phyloP scores from a whole-genome alignment of 1,284 basidiomycete genomes.

The Bjerkandera adusta region DNA sequence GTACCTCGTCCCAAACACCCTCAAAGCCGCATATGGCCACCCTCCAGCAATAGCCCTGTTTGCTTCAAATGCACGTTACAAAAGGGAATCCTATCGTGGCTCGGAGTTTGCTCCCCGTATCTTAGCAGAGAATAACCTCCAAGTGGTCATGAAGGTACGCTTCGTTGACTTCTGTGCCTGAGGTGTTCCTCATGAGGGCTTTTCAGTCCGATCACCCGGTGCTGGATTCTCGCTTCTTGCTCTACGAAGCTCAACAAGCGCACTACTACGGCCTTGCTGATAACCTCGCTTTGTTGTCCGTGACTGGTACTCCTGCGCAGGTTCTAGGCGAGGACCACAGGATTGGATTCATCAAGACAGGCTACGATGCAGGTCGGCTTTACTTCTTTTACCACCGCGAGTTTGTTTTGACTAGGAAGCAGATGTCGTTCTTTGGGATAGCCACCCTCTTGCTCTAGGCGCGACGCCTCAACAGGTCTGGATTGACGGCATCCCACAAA shows the following conservation, averaged over 20 bases:
- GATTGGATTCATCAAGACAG: slow-evolving; percentile 70
- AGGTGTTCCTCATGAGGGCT: background rate
- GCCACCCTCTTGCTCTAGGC: slow-evolving; percentile 75
- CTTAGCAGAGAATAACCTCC: slow-evolving; percentile 70
- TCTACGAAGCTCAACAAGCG: slow-evolving; percentile 87
- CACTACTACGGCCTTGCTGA: slow-evolving; percentile 70
- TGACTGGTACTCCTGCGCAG: slow-evolving; percentile 78
- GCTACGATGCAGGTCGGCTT: slow-evolving; percentile 45
- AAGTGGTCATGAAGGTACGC: slow-evolving; percentile 75
- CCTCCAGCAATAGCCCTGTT: slow-evolving; percentile 81
- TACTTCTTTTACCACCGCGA: background rate
- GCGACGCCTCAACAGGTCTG: slow-evolving; percentile 70
- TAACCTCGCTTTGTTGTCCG: slow-evolving; percentile 64
- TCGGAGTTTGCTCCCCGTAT: slow-evolving; percentile 85
- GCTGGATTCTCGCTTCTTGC: slow-evolving; percentile 74
- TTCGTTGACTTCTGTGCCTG: background rate
- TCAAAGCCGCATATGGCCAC: slow-evolving; percentile 65
- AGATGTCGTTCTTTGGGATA: slow-evolving; percentile 70
- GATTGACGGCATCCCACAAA: slow-evolving; percentile 66
- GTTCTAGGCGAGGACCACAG: slow-evolving; percentile 81
- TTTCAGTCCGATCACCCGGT: slow-evolving; percentile 70
- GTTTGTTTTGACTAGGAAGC: background rate
- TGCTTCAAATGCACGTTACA: slow-evolving; percentile 59
- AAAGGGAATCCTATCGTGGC: slow-evolving; percentile 83
- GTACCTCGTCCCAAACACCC: slow-evolving; percentile 79